These are phyloP conservation scores for Saccharomycopsis sp. DNA, from an alignment of 805 yeast genomes.

Conservation along the genomic window DNA sequence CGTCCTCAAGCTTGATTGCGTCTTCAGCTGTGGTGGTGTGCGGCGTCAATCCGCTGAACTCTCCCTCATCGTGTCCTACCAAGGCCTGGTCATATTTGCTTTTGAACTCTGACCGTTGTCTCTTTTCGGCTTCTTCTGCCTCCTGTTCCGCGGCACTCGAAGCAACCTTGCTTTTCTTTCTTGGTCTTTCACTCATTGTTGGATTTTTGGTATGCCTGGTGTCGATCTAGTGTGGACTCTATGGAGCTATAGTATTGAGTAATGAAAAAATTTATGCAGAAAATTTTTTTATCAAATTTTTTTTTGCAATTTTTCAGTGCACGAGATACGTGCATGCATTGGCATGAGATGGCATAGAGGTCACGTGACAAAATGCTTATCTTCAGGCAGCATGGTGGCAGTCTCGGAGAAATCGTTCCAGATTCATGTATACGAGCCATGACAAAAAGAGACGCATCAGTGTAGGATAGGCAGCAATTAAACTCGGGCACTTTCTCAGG, in stretches of 20 bases:
- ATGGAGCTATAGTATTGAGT: too few relatives aligned
- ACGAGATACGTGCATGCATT: neutral
- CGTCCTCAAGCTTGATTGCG: slow-evolving; percentile 54
- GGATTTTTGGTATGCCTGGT: too few relatives aligned
- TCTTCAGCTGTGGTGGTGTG: slow-evolving; percentile 61
- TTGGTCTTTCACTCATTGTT: slow-evolving; percentile 15
- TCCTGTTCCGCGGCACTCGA: slow-evolving; percentile 26
- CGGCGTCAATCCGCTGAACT: slow-evolving; percentile 44
- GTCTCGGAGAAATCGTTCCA: neutral
- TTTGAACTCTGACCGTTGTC: slow-evolving; percentile 7
- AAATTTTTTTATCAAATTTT: too few relatives aligned
- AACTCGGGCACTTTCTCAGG: too few relatives aligned
- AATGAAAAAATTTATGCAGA: neutral
- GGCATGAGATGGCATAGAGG: neutral
- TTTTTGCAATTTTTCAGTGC: neutral
- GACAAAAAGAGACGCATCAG: too few relatives aligned
- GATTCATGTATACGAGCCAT: too few relatives aligned
- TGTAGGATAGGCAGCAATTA: too few relatives aligned
- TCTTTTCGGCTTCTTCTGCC: slow-evolving; percentile 26
- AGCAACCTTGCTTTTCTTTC: slow-evolving; percentile 24
- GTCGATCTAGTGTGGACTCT: too few relatives aligned
- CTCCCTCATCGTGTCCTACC: slow-evolving; percentile 16
- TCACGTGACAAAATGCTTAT: neutral
- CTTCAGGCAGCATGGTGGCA: neutral
- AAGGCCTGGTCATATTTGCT: neutral